Base-by-base conservation (phyloP, 352 stramenopile species). In the Globisporangium radiosum region DNA sequence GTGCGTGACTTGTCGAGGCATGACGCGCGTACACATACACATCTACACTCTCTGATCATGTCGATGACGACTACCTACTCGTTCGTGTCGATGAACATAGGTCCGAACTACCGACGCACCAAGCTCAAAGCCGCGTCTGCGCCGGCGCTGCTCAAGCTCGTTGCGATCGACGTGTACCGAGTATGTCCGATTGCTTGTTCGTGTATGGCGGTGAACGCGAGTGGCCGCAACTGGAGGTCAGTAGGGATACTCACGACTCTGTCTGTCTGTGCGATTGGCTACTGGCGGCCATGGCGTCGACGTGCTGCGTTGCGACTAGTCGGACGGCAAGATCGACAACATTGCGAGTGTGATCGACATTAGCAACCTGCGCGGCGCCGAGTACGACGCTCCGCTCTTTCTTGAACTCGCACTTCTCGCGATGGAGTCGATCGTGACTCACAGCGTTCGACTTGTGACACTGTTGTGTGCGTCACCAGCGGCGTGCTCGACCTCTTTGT, bases 101-200 rank as follows among this genome's bases (percentile, higher is more conserved):
- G 78, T 51, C 78, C 83, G 19, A 90, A 90, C 56, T 93, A 93
- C 42, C 76, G 79, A 19, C 86, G 80, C 47, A 93, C 79, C 4
- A 90, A 88, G 53, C 52, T 74, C 9, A 93, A 93, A 69, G 73
- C 76, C 0, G 62, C 79, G 5, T 93, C 83, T 2, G 67, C 71
- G 1, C 48, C 70, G 37, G 78, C 77, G 13, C 65, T 93, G 2
- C 56, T 91, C 13, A 61, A 88, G 15, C 65, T 93, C 17, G 57
- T 88, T 7, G 81, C 77, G 2, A 81, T 90, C 14, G 83, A 93
- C 52, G 75, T 90, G n/a, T 93, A 82, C 42, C 68, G 70, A 59
- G 83, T 91, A 65, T 19, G 66, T 11, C 3, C 25, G 25, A 33
- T 3, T 37, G 54, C 0, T 60, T 17, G 1, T 33, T 33, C 25